Base-by-base conservation (phyloP, 2,329 filamentous ascomycete species). In the Penicillium sp. region DNA sequence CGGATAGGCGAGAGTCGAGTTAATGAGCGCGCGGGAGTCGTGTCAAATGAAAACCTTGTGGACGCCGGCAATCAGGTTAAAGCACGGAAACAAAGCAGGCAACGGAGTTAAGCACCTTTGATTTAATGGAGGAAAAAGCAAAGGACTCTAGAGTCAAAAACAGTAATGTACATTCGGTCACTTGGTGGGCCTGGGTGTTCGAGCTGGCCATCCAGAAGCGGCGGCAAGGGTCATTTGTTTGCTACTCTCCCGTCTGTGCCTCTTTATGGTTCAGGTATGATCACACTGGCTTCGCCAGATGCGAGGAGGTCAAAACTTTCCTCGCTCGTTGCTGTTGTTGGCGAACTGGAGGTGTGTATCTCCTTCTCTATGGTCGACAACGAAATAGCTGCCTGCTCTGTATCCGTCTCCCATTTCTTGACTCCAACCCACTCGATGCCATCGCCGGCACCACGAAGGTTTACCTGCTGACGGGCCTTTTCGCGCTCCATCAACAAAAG, bases 271-370 rank as follows among this genome's bases (percentile, higher is more conserved):
- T 67, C 66, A 62, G 71, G 69, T 63, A 77, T 70, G 46, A 78
- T 47, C 50, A 80, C 73, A 64, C 79, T 82, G 52, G 79, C 79
- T 70, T 82, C 79, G 5, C 78, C 78, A 56, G 73, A 73, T 5
- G 76, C 75, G 57, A 81, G 69, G 63, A 81, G 69, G 71, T 82
- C 80, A 70, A 82, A 82, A 66, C 80, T 82, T 65, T 82, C 80
- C 65, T 82, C 79, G 61, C 80, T 82, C 19, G 77, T 76, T 26
- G 73, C 73, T 52, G 79, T 81, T 52, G 69, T 74, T 9, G 73
- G 74, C 45, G 76, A 73, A 68, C 75, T 80, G 21, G 74, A 71
- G 46, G 68, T 69, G 21, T 50, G 35, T 23, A 62, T 64, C 35
- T 65, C 61, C 7, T 58, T 64, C 38, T 61, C 62, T 58, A 60